phyloP scores from a whole-genome alignment of 208 protist genomes.

The Trichomonas vaginalis region DNA sequence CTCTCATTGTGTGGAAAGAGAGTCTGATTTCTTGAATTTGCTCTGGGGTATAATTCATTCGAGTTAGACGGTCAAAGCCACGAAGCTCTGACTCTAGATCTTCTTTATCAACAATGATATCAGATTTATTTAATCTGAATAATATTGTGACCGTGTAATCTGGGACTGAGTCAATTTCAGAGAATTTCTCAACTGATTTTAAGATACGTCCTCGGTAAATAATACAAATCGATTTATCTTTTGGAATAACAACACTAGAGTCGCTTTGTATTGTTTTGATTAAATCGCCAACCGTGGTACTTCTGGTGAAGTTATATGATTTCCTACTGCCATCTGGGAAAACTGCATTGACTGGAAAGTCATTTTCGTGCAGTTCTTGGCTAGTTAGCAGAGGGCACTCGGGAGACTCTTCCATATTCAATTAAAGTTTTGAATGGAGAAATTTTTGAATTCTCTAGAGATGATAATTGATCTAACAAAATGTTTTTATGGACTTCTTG shows the following conservation, averaged over 20 bases:
- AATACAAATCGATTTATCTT: not conserved
- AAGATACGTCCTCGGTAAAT: not conserved
- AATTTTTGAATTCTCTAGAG: too few species aligned
- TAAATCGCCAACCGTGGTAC: not conserved
- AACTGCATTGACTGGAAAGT: not conserved
- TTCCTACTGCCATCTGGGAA: not conserved
- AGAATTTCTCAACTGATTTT: not conserved
- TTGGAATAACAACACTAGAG: not conserved
- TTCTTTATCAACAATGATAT: not conserved
- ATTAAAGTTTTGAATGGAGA: too few species aligned
- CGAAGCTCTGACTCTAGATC: not conserved
- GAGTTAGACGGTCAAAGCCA: not conserved
- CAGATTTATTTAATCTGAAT: not conserved
- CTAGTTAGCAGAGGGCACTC: too few species aligned
- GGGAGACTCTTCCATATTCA: too few species aligned
- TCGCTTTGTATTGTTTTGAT: not conserved
- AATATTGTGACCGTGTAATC: not conserved
- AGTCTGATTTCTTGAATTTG: not conserved
- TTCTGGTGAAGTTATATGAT: not conserved
- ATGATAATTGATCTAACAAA: too few species aligned
- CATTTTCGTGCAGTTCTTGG: not conserved
- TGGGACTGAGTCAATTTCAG: not conserved
- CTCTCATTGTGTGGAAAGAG: not conserved
- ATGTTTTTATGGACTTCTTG: too few species aligned
- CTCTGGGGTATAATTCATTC: not conserved